A percentile compares a stretch with the other conserved stretches of the same genome.
These are phyloP conservation scores for Babesia bovis DNA, from an alignment of 169 alveolate genomes.

Conservation along the genomic window DNA sequence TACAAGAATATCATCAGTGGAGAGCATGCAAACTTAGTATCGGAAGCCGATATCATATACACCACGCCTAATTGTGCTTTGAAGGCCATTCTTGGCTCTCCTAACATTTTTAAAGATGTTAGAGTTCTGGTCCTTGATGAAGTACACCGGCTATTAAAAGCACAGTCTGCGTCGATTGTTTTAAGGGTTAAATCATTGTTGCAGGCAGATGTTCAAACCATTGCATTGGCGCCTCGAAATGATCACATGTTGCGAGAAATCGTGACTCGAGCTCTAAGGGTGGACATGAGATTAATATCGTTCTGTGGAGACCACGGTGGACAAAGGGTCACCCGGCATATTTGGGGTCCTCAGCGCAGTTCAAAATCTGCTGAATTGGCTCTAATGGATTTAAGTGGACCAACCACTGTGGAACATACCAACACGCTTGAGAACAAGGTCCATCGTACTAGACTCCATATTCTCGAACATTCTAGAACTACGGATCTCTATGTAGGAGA, in stretches of 20 bases:
- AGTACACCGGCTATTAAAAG: conserved; percentile 38
- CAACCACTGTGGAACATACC: neutral
- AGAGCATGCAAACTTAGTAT: neutral
- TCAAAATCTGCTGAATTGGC: neutral
- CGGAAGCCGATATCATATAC: conserved; percentile 39
- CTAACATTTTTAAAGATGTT: conserved; percentile 12
- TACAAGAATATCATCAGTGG: conserved; percentile 42
- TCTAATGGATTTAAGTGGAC: neutral
- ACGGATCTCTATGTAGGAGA: conserved; percentile 10
- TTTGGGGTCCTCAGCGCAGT: conserved; percentile 64
- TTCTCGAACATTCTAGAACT: conserved; percentile 18
- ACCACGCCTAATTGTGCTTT: conserved; percentile 55
- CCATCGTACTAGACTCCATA: conserved; percentile 1
- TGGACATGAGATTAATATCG: conserved; percentile 57
- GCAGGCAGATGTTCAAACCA: conserved; percentile 22
- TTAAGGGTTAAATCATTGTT: conserved; percentile 46
- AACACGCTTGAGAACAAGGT: conserved; percentile 30
- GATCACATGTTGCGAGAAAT: conserved; percentile 37
- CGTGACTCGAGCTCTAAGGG: conserved; percentile 44
- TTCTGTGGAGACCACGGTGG: conserved; percentile 41
- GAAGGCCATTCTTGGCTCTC: conserved; percentile 31
- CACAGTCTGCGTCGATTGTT: conserved; percentile 27
- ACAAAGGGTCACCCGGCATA: conserved; percentile 30
- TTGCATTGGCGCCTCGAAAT: conserved; percentile 47
- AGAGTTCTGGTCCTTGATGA: conserved; percentile 54